Conservation (phyloP, 371 early-diverging fungal species). For the Apophysomyces trapeziformis region DNA sequence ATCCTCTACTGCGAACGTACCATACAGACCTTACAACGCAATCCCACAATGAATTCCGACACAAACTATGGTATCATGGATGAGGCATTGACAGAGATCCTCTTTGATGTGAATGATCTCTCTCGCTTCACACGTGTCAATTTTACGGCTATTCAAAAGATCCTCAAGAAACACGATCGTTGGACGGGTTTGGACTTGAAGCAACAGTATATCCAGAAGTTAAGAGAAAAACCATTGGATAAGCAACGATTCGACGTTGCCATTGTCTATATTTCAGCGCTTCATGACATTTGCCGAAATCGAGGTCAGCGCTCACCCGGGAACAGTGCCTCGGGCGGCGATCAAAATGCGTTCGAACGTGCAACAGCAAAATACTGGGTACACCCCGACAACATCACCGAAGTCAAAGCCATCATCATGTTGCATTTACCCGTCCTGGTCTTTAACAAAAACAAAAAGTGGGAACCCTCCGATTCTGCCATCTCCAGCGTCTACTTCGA, state of each 20-base stretch:
- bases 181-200: constrained; percentile 34
- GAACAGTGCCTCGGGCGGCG: constrained; percentile 65
- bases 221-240: constrained; percentile 82
- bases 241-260: constrained; percentile 87
- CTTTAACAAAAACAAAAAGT: constrained; percentile 30
- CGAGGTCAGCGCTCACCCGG: constrained; percentile 57
- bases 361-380: constrained; percentile 97
- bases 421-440: constrained; percentile 91
- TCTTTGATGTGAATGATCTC: constrained; percentile 85
- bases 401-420: constrained; percentile 85
- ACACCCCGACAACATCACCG: constrained; percentile 90
- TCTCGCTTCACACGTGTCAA: constrained; percentile 92
- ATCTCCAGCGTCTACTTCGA: constrained; percentile 94
- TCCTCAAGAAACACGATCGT: constrained; percentile 95
- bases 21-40: constrained; percentile 36
- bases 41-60: constrained; percentile 38
- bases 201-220: constrained; percentile 72
- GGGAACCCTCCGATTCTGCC: constrained; percentile 43
- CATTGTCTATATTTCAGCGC: constrained; percentile 83
- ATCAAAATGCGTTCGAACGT: constrained; percentile 82
- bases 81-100: constrained; percentile 76
- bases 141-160: constrained; percentile 93
- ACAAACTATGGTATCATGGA: constrained; percentile 67
- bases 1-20: constrained; percentile 71
- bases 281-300: constrained; percentile 86